Evolutionary conservation across 495 filamentous ascomycete genomes (phyloP).

Genomic region (Hypoxylon intermedium): DNA sequence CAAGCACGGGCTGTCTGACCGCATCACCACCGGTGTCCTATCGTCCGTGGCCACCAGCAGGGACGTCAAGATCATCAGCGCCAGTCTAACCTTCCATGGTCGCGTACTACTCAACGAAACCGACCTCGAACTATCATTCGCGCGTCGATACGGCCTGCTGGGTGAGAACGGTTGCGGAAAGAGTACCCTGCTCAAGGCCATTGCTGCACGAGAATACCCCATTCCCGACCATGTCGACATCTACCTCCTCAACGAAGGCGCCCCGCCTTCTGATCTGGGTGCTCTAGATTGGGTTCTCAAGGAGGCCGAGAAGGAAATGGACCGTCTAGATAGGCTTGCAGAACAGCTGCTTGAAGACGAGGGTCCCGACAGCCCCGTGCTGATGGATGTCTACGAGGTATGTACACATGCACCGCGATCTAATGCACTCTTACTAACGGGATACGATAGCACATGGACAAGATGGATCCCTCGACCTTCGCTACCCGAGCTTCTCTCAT

Average conservation of each 20-base stretch:
- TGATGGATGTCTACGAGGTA: constrained; percentile 97
- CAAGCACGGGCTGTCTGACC: constrained; percentile 93
- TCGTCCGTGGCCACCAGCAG: constrained; percentile 81
- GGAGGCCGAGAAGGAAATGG: constrained; percentile 94
- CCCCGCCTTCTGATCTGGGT: constrained; percentile 85
- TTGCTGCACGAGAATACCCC: constrained; percentile 90
- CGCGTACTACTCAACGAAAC: constrained; percentile 93
- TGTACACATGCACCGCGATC: constrained; percentile 38
- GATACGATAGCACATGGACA: constrained; percentile 84
- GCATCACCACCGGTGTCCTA: constrained; percentile 97
- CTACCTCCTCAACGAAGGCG: constrained; percentile 97
- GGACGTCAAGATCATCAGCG: constrained; percentile 95
- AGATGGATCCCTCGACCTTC: constrained; percentile 99
- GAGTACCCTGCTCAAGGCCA: constrained; percentile 94
- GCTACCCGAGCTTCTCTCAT: constrained; percentile 94
- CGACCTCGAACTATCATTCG: constrained; percentile 90
- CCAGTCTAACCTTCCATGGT: constrained; percentile 94
- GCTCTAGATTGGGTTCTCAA: constrained; percentile 96
- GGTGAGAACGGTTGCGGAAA: constrained; percentile 99
- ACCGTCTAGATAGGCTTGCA: constrained; percentile 81
- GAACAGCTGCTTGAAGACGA: constrained; percentile 91
- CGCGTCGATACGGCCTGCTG: constrained; percentile 90
- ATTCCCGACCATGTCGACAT: constrained; percentile 98
- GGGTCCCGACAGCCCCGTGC: constrained; percentile 86
- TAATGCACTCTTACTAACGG: constrained; percentile 22